Conservation (phyloP, 1,284 basidiomycete species). For the Boletellus deceptivus region DNA sequence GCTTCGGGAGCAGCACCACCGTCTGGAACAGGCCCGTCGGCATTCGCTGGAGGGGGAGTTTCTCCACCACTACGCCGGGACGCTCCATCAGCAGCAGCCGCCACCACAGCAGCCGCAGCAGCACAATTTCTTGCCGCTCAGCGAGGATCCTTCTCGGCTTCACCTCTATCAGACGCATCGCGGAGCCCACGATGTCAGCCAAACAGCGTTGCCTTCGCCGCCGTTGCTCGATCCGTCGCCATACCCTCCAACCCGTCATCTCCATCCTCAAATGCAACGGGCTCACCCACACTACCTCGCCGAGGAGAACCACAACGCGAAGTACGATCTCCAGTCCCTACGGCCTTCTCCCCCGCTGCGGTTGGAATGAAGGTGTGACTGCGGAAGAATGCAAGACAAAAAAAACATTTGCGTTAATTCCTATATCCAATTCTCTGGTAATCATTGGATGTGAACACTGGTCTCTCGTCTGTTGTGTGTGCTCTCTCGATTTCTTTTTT, state of each 20-base stretch:
- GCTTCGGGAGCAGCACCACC: constrained; percentile 32
- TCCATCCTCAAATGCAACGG: constrained; percentile 30
- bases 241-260: constrained; percentile 29
- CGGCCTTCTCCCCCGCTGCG: constrained; percentile 32
- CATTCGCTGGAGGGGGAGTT: constrained; percentile 34
- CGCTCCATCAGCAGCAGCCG: constrained; percentile 29
- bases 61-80: constrained; percentile 31
- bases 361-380: constrained; percentile 33
- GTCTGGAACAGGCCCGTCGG: constrained; percentile 27
- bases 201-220: constrained; percentile 27
- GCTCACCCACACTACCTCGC: constrained; percentile 29
- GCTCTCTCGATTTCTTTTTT: neutral
- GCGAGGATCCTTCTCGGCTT: constrained; percentile 31
- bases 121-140: constrained; percentile 23
- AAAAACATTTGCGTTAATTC: constrained; percentile 8
- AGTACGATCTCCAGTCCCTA: constrained; percentile 34
- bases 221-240: constrained; percentile 33
- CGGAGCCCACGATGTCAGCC: constrained; percentile 33
- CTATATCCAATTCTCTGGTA: constrained; percentile 30
- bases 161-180: constrained; percentile 36
- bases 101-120: constrained; percentile 22
- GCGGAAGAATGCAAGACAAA: no score
- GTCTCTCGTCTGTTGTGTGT: constrained; percentile 11
- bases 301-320: constrained; percentile 33
- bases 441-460: constrained; percentile 30